These are phyloP conservation scores for Lagerstroemia fauriei DNA, from an alignment of 441 rosid genomes.

Conservation along the genomic window DNA sequence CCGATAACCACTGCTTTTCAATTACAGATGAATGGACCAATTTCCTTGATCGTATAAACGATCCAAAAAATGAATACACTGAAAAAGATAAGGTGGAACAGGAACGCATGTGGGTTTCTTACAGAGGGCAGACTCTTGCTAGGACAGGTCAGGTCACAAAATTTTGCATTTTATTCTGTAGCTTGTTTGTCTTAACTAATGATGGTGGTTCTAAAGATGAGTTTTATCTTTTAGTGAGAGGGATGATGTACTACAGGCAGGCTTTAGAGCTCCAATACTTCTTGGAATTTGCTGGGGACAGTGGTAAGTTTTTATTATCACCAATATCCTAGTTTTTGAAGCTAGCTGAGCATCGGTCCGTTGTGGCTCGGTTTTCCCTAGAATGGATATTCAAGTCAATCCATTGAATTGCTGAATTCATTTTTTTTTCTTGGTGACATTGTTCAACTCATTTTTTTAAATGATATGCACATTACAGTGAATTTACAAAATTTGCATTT, in stretches of 20 bases:
- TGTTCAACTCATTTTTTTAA: background rate
- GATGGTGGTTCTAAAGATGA: background rate
- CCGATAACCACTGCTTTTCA: conserved; percentile 28
- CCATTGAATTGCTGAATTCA: background rate
- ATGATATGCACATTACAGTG: background rate
- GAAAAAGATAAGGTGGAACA: conserved; percentile 44
- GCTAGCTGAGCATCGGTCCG: background rate
- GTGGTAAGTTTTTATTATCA: conserved; percentile 50
- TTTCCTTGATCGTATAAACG: conserved; percentile 57
- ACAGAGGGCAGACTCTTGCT: conserved; percentile 89
- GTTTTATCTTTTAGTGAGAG: conserved; percentile 57
- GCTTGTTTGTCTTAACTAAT: background rate
- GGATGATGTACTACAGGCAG: conserved; percentile 90
- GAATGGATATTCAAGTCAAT: background rate
- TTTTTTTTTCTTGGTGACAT: background rate
- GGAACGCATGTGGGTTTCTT: conserved; percentile 82
- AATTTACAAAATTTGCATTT: background rate
- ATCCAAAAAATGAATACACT: conserved; percentile 27
- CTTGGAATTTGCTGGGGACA: conserved; percentile 63
- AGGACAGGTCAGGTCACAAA: conserved; percentile 65
- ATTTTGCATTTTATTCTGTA: background rate
- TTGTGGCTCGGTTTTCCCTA: background rate
- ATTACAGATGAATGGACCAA: conserved; percentile 86
- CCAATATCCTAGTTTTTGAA: background rate
- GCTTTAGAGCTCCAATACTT: conserved; percentile 80